Conservation (phyloP, 768 basidiomycete genomes). For the Rubroboletus pulcherrimus region DNA sequence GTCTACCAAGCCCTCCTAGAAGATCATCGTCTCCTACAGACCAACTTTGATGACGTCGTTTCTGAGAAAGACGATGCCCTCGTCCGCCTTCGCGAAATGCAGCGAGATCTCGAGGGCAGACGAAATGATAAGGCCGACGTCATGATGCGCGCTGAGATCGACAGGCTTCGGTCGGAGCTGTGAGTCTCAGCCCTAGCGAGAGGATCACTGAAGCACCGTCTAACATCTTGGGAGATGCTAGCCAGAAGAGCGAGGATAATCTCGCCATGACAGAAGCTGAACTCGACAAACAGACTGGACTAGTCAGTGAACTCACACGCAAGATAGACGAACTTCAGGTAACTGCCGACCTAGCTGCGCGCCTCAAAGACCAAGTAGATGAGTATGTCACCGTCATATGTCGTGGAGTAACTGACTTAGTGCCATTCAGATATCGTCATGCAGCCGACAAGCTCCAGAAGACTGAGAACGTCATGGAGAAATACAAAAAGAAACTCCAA, state of each 20-base stretch:
- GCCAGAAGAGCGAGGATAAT: conserved; percentile 93
- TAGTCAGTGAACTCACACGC: conserved; percentile 70
- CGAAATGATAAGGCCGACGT: conserved; percentile 72
- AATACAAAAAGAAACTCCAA: conserved; percentile 97
- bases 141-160: conserved; percentile 77
- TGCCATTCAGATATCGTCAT: conserved; percentile 68
- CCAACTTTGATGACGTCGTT: conserved; percentile 68
- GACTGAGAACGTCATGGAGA: conserved; percentile 96
- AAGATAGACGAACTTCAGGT: conserved; percentile 79
- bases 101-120: conserved; percentile 54
- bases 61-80: conserved; percentile 78
- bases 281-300: conserved; percentile 69
- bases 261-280: conserved; percentile 78
- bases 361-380: conserved; percentile 90
- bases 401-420: not conserved
- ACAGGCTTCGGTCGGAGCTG: conserved; percentile 78
- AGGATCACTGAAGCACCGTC: conserved; percentile 5
- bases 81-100: conserved; percentile 55
- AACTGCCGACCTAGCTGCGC: conserved; percentile 71
- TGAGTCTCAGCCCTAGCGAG: conserved; percentile 41
- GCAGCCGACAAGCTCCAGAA: conserved; percentile 90
- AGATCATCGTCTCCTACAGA: conserved; percentile 72
- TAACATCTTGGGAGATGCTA: conserved; percentile 39
- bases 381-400: conserved; percentile 49
- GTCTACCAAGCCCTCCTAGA: conserved; percentile 72